phyloP scores from a whole-genome alignment of 176 grass and related monocot species.

The Miscanthus lutarioriparius region DNA sequence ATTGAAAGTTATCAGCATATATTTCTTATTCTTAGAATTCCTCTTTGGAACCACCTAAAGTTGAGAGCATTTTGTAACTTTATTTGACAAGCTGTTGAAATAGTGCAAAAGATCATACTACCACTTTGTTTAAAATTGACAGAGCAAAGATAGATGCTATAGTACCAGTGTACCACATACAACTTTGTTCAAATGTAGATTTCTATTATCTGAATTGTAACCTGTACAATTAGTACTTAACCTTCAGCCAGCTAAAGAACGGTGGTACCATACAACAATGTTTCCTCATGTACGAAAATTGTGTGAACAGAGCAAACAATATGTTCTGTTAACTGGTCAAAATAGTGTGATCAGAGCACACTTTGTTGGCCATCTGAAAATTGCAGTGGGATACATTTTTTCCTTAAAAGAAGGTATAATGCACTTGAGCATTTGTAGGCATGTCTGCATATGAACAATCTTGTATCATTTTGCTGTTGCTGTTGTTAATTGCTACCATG shows the following conservation, averaged over 20 bases:
- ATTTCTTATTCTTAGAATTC: not conserved
- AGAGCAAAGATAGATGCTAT: no score
- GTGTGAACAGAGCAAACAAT: not conserved
- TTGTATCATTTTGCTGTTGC: not conserved
- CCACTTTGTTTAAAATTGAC: no score
- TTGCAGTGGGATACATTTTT: not conserved
- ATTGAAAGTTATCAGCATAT: not conserved
- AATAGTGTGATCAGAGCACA: not conserved
- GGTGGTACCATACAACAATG: not conserved
- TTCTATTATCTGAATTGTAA: not conserved
- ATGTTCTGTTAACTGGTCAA: not conserved
- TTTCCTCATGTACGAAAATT: not conserved
- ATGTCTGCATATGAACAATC: not conserved
- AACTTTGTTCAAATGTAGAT: no score
- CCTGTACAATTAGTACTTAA: not conserved
- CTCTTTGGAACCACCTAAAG: not conserved
- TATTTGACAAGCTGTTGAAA: not conserved
- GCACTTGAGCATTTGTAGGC: not conserved
- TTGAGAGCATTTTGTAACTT: not conserved
- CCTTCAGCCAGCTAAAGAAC: not conserved
- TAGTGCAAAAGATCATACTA: no score
- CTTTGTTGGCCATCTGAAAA: not conserved
- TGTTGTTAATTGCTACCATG: not conserved
- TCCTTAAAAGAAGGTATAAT: not conserved
- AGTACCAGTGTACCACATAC: no score